A percentile compares a stretch with the other conserved stretches of the same genome.
Evolutionary conservation across 352 stramenopile species (phyloP).

Genomic region (Phytopythium montanum): DNA sequence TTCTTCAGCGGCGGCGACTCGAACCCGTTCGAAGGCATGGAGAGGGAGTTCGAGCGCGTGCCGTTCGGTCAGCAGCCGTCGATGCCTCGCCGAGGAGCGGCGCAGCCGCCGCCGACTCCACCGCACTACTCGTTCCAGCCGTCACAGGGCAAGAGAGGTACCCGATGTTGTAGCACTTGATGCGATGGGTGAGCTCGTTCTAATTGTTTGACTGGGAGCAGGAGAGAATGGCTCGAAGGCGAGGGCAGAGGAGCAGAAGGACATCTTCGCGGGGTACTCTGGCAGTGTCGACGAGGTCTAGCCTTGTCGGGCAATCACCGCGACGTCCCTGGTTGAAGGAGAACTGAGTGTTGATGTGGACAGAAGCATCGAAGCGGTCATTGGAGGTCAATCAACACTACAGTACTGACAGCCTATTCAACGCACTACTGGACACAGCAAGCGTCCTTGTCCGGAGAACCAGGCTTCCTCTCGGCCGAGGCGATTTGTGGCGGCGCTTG

Average conservation of each 20-base stretch:
- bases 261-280: constrained; percentile 68
- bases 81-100: constrained; percentile 32
- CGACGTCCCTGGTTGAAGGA: neutral
- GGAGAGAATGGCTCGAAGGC: constrained; percentile 22
- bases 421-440: neutral
- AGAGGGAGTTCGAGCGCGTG: constrained; percentile 66
- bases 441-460: neutral
- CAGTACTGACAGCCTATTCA: neutral
- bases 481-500: neutral
- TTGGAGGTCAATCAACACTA: neutral
- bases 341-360: neutral
- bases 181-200: neutral
- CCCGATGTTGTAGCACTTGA: neutral
- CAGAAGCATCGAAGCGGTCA: neutral
- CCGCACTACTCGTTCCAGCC: constrained; percentile 80
- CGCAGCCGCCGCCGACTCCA: constrained; percentile 44
- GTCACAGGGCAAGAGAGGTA: constrained; percentile 19
- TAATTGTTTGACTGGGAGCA: neutral
- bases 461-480: neutral
- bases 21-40: constrained; percentile 58
- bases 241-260: constrained; percentile 46
- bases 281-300: constrained; percentile 70
- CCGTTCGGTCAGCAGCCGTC: constrained; percentile 38
- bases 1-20: constrained; percentile 28
- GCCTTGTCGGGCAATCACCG: neutral